Base-by-base conservation (phyloP, 768 basidiomycete genomes). In the Dentipellis sp. region DNA sequence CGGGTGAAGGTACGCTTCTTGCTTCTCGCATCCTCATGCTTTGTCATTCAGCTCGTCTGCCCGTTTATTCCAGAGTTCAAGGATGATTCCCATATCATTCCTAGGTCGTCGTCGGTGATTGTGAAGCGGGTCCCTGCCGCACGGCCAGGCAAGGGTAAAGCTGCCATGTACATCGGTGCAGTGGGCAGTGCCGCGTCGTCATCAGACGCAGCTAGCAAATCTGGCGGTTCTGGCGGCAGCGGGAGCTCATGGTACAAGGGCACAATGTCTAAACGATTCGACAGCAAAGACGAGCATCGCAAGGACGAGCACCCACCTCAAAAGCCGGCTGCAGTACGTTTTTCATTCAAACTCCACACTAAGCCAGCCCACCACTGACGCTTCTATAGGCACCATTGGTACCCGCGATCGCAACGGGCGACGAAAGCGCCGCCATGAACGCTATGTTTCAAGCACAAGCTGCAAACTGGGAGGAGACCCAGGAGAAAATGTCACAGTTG, bases 401-500 rank as follows among this genome's bases (percentile, higher is more conserved):
- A 56, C 68, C 75, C 4, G 63, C 65, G 19, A 59, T 71, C 29
- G 75, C 71, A 23, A 75, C 79, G 45, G 78, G 82, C 50, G 95
- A 97, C 60, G 97, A 98, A 69, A 90, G 88, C 34, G 90, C 88
- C n/a, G 88, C 91, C 37, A 90, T 99, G 78, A 88, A 87, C n/a
- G 94, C 94, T 63, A 97, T 99, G 91, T 94, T 98, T 70, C 87
- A 91, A 71, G 89, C 89, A 58, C 90, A 93, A 72, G 84, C 85
- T 40, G 85, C 90, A 61, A 91, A 94, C 72, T 99, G 95, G 97
- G 89, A 97, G 76, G 90, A 94, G 80, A 88, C 94, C 67, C 93
- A 97, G 75, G 94, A 97, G 79, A 93, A 95, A 80, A 97, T 99
- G 94, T 88, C 94, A 68, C 86, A 92, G 97, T 99, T 78, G 78